These are phyloP conservation scores for Eragrostis curvula DNA, from an alignment of 176 grass and related monocot genomes.

Conservation along the genomic window DNA sequence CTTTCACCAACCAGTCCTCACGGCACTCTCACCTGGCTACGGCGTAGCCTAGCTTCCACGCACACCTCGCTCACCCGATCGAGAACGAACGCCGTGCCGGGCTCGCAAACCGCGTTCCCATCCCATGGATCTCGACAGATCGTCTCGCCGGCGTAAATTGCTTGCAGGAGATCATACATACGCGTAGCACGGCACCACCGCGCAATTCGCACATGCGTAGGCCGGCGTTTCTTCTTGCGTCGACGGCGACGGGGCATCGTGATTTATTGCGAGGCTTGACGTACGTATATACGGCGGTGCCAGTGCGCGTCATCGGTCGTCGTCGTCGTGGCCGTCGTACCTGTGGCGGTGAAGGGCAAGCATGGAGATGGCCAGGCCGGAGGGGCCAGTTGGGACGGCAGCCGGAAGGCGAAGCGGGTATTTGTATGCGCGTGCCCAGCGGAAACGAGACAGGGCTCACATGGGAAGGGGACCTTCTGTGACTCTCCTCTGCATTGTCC, in stretches of 20 bases:
- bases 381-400: conserved; percentile 20
- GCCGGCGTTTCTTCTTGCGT: neutral
- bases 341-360: neutral
- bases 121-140: neutral
- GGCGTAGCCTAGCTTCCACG: neutral
- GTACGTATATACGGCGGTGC: neutral
- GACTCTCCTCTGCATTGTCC: neutral
- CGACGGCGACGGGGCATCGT: neutral
- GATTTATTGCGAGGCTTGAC: neutral
- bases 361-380: conserved; percentile 32
- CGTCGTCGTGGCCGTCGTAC: neutral
- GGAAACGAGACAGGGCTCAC: conserved; percentile 23
- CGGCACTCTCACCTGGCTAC: neutral
- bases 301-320: neutral
- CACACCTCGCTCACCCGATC: neutral
- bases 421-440: neutral
- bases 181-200: neutral
- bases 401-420: neutral
- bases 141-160: no score
- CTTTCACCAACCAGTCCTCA: conserved; percentile 26
- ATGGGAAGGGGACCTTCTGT: conserved; percentile 8
- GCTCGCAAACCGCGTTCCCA: neutral
- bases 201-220: neutral
- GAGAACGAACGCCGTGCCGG: neutral
- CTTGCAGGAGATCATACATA: no score